Evolutionary conservation across 2,329 filamentous ascomycete genomes (phyloP).

Genomic region (Emydomyces testavorans): DNA sequence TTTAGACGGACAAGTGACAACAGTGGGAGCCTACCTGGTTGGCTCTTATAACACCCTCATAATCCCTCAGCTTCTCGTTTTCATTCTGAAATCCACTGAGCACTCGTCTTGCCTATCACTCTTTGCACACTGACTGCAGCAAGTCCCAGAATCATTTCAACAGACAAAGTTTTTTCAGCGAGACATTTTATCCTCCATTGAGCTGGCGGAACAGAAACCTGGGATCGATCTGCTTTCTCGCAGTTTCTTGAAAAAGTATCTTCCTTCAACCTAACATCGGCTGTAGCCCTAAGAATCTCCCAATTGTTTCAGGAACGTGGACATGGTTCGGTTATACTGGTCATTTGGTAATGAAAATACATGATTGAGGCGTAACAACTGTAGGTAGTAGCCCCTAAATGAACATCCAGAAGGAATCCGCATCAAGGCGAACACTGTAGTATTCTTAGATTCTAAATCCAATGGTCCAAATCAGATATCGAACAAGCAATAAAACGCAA

Average conservation of each 20-base stretch:
- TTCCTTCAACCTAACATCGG: conserved; percentile 18
- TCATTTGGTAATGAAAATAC: no score
- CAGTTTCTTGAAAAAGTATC: conserved; percentile 17
- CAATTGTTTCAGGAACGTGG: no score
- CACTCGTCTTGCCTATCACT: not conserved
- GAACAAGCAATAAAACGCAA: no score
- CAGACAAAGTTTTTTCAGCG: conserved; percentile 21
- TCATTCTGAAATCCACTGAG: not conserved
- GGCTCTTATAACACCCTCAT: conserved; percentile 30
- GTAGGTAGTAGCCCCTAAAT: no score
- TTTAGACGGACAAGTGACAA: conserved; percentile 35
- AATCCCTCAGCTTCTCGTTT: conserved; percentile 9
- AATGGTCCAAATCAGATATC: no score
- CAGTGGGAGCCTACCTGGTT: conserved; percentile 38
- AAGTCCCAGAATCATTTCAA: conserved; percentile 19
- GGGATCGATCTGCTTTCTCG: conserved; percentile 16
- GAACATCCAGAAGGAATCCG: no score
- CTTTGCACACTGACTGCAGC: conserved; percentile 18
- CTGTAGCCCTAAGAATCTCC: no score
- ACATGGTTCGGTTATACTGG: no score
- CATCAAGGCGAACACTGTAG: no score
- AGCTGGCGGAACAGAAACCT: conserved; percentile 17
- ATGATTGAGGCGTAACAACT: no score
- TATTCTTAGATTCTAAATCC: no score
- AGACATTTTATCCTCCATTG: conserved; percentile 20